Percentiles rank a stretch among this genome's conserved stretches.
Evolutionary conservation across 192 early-diverging fungal species (phyloP).

Genomic region (Backusella liffmaniae): DNA sequence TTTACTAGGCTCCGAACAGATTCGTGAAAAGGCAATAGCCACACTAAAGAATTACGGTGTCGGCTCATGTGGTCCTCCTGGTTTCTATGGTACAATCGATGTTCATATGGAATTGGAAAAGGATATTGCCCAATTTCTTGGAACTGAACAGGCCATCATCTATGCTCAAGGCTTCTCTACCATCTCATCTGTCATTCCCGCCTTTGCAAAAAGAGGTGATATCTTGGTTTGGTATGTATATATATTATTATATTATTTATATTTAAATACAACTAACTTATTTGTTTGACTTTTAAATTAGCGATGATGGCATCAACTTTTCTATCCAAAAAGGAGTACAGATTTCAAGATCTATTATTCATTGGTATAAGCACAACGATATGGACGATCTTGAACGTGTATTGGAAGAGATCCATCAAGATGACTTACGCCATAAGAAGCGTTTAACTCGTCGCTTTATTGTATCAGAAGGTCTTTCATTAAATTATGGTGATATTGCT

Average conservation of each 20-base stretch:
- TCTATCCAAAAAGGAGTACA: slow-evolving; percentile 87
- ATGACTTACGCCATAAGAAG: slow-evolving; percentile 66
- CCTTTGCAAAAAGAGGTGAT: slow-evolving; percentile 96
- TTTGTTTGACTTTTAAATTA: slow-evolving; percentile 24
- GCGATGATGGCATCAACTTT: slow-evolving; percentile 89
- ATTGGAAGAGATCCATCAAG: slow-evolving; percentile 69
- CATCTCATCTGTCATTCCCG: slow-evolving; percentile 88
- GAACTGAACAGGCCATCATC: slow-evolving; percentile 83
- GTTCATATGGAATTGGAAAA: slow-evolving; percentile 94
- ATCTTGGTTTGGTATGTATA: slow-evolving; percentile 79
- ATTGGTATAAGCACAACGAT: slow-evolving; percentile 96
- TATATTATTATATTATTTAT: background rate
- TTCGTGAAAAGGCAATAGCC: slow-evolving; percentile 81
- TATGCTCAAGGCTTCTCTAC: slow-evolving; percentile 97
- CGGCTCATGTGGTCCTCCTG: slow-evolving; percentile 93
- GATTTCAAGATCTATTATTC: slow-evolving; percentile 85
- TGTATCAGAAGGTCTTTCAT: slow-evolving; percentile 89
- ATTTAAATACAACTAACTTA: background rate
- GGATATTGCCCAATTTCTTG: slow-evolving; percentile 82
- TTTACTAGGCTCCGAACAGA: slow-evolving; percentile 67
- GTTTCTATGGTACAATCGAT: slow-evolving; percentile 94
- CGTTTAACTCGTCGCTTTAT: slow-evolving; percentile 91
- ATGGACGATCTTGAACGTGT: slow-evolving; percentile 91
- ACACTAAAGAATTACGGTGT: slow-evolving; percentile 81
- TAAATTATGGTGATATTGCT: slow-evolving; percentile 85